Evolutionary conservation across 1,284 basidiomycete species (phyloP).

Genomic region (Neolentinus lepideus): DNA sequence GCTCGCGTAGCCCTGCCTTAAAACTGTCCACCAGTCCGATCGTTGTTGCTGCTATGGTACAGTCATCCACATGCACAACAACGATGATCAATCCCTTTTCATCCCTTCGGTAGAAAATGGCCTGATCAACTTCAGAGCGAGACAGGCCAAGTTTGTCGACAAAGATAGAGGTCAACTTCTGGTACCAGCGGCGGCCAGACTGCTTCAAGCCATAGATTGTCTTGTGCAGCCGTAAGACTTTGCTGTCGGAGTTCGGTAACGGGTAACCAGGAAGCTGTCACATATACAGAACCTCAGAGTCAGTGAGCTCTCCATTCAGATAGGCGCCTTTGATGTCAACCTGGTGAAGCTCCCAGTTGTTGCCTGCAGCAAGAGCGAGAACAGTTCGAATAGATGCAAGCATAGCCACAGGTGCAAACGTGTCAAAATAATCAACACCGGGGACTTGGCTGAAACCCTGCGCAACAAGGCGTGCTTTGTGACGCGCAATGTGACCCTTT

Average conservation of each 20-base stretch:
- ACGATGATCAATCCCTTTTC: slow-evolving; percentile 12
- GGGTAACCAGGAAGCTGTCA: slow-evolving; percentile 20
- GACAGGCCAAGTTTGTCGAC: slow-evolving; percentile 11
- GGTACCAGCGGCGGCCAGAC: slow-evolving; percentile 12
- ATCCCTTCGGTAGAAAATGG: slow-evolving; percentile 12
- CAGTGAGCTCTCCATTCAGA: slow-evolving; percentile 26
- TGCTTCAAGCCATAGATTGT: slow-evolving; percentile 15
- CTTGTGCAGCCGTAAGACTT: slow-evolving; percentile 13
- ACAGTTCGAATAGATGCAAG: slow-evolving; percentile 24
- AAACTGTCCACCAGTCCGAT: slow-evolving; percentile 1
- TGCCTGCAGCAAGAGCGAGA: slow-evolving; percentile 27
- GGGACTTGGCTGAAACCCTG: slow-evolving; percentile 33
- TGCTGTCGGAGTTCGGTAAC: slow-evolving; percentile 4
- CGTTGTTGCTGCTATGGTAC: slow-evolving; percentile 11
- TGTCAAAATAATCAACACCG: slow-evolving; percentile 33
- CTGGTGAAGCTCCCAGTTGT: slow-evolving; percentile 25
- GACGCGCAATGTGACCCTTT: slow-evolving; percentile 18
- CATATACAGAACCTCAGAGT: slow-evolving; percentile 24
- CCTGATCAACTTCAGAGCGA: slow-evolving; percentile 11
- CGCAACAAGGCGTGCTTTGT: slow-evolving; percentile 31
- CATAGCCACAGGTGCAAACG: slow-evolving; percentile 29
- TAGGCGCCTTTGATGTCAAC: slow-evolving; percentile 36
- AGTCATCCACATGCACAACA: slow-evolving; percentile 24
- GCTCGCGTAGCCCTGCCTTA: slow-evolving; percentile 5
- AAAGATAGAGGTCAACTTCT: slow-evolving; percentile 8